A percentile compares a stretch with the other conserved stretches of the same genome.
Conservation (phyloP, 2,329 filamentous ascomycete species). For the Ascochyta pisi region DNA sequence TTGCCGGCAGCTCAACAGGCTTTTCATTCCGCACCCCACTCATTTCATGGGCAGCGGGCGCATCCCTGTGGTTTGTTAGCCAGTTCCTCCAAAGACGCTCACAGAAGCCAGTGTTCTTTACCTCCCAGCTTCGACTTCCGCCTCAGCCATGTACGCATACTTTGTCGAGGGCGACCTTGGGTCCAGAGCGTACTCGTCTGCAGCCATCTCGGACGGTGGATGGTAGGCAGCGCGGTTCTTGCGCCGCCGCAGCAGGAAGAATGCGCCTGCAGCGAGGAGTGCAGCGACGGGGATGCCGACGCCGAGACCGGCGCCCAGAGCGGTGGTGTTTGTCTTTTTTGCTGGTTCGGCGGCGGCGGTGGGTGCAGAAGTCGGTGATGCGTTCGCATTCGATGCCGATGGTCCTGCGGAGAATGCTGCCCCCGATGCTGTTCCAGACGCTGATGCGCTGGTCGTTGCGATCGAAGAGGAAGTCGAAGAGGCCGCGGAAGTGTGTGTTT, state of each 20-base stretch:
- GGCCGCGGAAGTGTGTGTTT: slow-evolving; percentile 24
- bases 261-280: slow-evolving; percentile 5
- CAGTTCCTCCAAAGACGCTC: background rate
- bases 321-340: slow-evolving; percentile 13
- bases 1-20: slow-evolving; percentile 3
- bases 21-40: background rate
- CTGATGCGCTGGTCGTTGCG: slow-evolving; percentile 6
- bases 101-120: background rate
- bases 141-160: slow-evolving; percentile 5
- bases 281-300: slow-evolving; percentile 16
- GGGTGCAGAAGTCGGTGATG: slow-evolving; percentile 6
- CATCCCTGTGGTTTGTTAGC: background rate
- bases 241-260: slow-evolving; percentile 12
- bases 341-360: background rate
- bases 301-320: slow-evolving; percentile 16
- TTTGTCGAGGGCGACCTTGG: slow-evolving; percentile 1
- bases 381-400: background rate
- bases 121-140: background rate
- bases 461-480: slow-evolving; percentile 7
- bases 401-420: background rate
- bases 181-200: slow-evolving; percentile 1
- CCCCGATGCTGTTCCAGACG: background rate
- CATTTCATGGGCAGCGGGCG: background rate
- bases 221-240: background rate
- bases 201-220: background rate